These are phyloP conservation scores for Ambispora gerdemannii DNA, from an alignment of 192 early-diverging fungal genomes.

Conservation along the genomic window DNA sequence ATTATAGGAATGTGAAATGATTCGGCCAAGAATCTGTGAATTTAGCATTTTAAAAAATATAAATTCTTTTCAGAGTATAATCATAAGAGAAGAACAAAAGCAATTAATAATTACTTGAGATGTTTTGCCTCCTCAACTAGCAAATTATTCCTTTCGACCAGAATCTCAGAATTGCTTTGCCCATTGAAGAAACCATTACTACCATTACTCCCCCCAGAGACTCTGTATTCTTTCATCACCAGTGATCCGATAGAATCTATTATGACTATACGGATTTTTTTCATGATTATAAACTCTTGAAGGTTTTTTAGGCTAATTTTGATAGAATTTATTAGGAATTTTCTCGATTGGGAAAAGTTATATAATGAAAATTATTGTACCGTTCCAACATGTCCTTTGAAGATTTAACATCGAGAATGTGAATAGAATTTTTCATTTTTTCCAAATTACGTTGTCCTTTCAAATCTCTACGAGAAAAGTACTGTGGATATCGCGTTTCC, in stretches of 20 bases:
- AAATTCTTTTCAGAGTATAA: neutral
- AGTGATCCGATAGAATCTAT: slow-evolving; percentile 21
- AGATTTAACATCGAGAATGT: slow-evolving; percentile 7
- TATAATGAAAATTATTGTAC: neutral
- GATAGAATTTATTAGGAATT: too few species aligned
- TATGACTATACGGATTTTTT: slow-evolving; percentile 16
- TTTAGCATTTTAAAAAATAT: neutral
- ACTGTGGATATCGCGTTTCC: slow-evolving; percentile 10
- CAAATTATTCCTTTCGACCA: slow-evolving; percentile 12
- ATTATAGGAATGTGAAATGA: slow-evolving; percentile 17
- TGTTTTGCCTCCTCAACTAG: slow-evolving; percentile 11
- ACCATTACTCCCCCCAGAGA: slow-evolving; percentile 3
- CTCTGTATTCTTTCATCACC: slow-evolving; percentile 25
- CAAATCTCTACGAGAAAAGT: neutral
- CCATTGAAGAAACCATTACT: neutral
- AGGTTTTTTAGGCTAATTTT: slow-evolving; percentile 19
- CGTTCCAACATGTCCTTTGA: slow-evolving; percentile 11
- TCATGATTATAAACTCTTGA: slow-evolving; percentile 28
- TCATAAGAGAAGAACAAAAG: neutral
- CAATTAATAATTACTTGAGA: slow-evolving; percentile 13
- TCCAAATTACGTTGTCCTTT: slow-evolving; percentile 18
- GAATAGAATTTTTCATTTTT: slow-evolving; percentile 19
- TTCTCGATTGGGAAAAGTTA: too few species aligned
- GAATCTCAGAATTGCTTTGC: neutral
- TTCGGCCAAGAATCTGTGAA: slow-evolving; percentile 23